Evolutionary conservation across 2,329 filamentous ascomycete species (phyloP).

Genomic region (Alternaria angustiovoidea): DNA sequence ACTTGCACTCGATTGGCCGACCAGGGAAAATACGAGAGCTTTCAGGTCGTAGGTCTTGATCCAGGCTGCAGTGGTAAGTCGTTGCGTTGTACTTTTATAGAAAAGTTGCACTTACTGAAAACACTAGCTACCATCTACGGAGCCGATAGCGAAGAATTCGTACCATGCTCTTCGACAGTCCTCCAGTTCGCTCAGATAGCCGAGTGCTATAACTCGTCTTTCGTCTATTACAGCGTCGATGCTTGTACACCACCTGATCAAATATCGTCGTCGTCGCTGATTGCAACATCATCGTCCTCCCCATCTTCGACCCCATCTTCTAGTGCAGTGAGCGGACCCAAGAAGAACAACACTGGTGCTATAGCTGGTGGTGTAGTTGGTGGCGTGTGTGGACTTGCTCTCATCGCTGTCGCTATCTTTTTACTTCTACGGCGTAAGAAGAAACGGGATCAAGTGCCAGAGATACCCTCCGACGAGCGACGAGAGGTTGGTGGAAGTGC

Average conservation of each 20-base stretch:
- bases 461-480: neutral
- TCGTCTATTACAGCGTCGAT: constrained; percentile 13
- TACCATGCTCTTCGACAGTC: constrained; percentile 6
- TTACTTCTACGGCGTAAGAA: neutral
- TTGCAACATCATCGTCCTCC: neutral
- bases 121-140: constrained; percentile 3
- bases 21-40: constrained; percentile 4
- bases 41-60: constrained; percentile 8
- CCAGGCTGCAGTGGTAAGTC: constrained; percentile 10
- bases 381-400: constrained; percentile 1
- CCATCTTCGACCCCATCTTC: neutral
- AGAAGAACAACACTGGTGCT: constrained; percentile 1
- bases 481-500: neutral
- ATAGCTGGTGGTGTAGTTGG: constrained; percentile 10
- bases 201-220: constrained; percentile 10
- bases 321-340: neutral
- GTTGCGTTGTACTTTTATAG: neutral
- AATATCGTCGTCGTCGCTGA: neutral
- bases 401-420: neutral
- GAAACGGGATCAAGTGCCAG: neutral
- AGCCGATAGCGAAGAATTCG: neutral
- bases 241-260: constrained; percentile 3
- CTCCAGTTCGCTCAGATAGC: constrained; percentile 7
- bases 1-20: neutral
- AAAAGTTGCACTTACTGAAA: neutral